phyloP scores from a whole-genome alignment of 495 filamentous ascomycete species.

The Lophiotrema nucula region DNA sequence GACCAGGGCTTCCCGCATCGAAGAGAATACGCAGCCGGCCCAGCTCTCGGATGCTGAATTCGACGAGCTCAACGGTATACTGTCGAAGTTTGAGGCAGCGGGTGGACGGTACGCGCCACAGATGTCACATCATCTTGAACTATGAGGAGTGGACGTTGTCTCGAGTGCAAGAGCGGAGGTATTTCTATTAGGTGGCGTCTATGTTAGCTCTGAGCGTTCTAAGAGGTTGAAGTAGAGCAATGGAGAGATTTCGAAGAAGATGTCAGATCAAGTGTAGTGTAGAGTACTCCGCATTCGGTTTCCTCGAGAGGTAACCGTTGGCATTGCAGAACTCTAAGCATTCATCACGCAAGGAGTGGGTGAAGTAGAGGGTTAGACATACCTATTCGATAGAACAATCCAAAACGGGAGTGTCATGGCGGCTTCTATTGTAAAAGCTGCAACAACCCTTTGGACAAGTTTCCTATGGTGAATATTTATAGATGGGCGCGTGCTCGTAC shows the following conservation, averaged over 20 bases:
- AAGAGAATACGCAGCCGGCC: constrained; percentile 42
- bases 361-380: no score
- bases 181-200: neutral
- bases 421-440: no score
- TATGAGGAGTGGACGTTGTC: no score
- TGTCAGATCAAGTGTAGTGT: constrained; percentile 48
- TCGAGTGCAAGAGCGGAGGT: neutral
- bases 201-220: no score
- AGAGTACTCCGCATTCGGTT: constrained; percentile 37
- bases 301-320: constrained; percentile 32
- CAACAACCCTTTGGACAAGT: no score
- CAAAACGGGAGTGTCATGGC: no score
- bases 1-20: constrained; percentile 42
- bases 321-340: constrained; percentile 46
- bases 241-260: neutral
- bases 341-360: constrained; percentile 37
- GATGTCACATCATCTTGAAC: no score
- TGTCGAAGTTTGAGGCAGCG: constrained; percentile 33
- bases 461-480: no score
- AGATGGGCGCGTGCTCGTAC: no score
- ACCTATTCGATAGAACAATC: no score
- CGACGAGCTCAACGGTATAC: constrained; percentile 41
- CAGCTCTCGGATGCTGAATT: constrained; percentile 41
- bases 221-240: no score
- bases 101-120: constrained; percentile 43